Evolutionary conservation across 352 stramenopile genomes (phyloP).

Genomic region (Pythium apleroticum): DNA sequence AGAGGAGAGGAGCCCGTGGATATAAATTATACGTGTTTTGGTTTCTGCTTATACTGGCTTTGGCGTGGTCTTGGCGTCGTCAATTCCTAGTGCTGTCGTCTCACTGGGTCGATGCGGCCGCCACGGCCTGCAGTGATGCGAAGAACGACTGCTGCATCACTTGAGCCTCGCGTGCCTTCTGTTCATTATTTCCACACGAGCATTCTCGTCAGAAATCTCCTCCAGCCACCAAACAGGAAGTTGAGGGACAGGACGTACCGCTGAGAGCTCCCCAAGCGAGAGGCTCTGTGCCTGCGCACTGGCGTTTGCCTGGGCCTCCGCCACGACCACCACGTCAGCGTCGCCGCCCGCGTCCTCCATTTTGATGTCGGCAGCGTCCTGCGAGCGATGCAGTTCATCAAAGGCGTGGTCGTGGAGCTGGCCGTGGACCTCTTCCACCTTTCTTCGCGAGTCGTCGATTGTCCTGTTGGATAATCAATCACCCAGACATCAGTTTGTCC

Average conservation of each 20-base stretch:
- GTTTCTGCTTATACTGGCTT: conserved; percentile 1
- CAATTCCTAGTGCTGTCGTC: background rate
- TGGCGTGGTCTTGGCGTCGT: background rate
- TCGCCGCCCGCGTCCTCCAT: conserved; percentile 39
- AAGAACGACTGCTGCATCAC: conserved; percentile 73
- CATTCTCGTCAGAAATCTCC: background rate
- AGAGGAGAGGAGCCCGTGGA: background rate
- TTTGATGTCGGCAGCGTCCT: conserved; percentile 38
- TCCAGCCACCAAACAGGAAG: background rate
- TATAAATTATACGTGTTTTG: conserved; percentile 27
- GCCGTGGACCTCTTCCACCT: conserved; percentile 58
- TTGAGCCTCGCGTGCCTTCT: conserved; percentile 50
- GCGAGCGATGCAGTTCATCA: conserved; percentile 36
- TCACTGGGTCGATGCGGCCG: conserved; percentile 33
- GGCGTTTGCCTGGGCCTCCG: background rate
- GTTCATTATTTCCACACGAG: background rate
- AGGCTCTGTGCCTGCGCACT: conserved; percentile 3
- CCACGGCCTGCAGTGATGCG: conserved; percentile 43
- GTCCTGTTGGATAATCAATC: conserved; percentile 22
- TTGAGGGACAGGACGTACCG: conserved; percentile 20
- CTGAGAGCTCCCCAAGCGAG: conserved; percentile 40
- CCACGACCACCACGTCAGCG: conserved; percentile 17
- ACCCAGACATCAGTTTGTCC: background rate
- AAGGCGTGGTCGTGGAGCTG: conserved; percentile 50
- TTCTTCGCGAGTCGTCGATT: conserved; percentile 64